Conservation (phyloP, 108 stramenopile genomes). For the Pseudonitzschia delicatissima region DNA sequence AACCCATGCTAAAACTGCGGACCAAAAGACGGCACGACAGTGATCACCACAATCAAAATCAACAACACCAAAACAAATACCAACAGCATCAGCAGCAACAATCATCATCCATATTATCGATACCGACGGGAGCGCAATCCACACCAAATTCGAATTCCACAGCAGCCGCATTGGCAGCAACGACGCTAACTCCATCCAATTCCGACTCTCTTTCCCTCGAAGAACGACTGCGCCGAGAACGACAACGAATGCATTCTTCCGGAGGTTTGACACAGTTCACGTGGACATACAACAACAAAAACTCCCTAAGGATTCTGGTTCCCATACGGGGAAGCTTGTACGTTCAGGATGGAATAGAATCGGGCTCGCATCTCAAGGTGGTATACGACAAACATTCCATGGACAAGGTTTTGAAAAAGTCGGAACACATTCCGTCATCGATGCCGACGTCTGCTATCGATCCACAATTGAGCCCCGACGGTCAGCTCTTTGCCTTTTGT, state of each 20-base stretch:
- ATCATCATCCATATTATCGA: not conserved
- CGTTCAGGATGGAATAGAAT: slow-evolving; percentile 57
- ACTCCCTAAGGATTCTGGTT: slow-evolving; percentile 45
- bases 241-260: slow-evolving; percentile 49
- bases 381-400: slow-evolving; percentile 52
- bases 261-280: slow-evolving; percentile 55
- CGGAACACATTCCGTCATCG: slow-evolving; percentile 15
- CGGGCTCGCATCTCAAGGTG: slow-evolving; percentile 21
- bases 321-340: slow-evolving; percentile 60
- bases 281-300: slow-evolving; percentile 39
- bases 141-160: slow-evolving; percentile 4
- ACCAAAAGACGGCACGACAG: slow-evolving; percentile 33
- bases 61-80: not conserved
- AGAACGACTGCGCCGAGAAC: slow-evolving; percentile 59
- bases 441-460: slow-evolving; percentile 44
- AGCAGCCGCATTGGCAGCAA: slow-evolving; percentile 12
- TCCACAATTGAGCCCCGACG: slow-evolving; percentile 67
- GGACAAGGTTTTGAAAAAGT: slow-evolving; percentile 13
- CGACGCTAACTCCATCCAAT: slow-evolving; percentile 10
- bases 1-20: slow-evolving; percentile 25
- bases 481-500: slow-evolving; percentile 60
- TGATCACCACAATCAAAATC: slow-evolving; percentile 1
- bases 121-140: not conserved
- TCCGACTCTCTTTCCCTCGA: slow-evolving; percentile 35
- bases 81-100: not conserved